Evolutionary conservation across 176 grass and related monocot genomes (phyloP), one percentile per base, ranked within the genome.

Genomic region (Cenchrus fungigraminus): DNA sequence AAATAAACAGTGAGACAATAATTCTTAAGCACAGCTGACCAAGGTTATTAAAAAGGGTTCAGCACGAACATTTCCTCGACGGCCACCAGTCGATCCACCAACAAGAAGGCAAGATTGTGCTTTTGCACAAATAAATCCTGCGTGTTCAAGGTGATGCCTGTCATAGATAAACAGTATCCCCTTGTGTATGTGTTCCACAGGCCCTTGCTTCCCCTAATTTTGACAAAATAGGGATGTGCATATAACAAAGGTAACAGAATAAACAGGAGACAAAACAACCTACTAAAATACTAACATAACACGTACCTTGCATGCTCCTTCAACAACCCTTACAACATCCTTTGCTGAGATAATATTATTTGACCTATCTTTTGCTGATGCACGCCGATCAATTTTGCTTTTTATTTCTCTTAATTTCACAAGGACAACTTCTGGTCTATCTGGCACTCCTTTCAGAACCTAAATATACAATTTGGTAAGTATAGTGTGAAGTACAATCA

Each of bases 391-490:
- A 83, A 99, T 92, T 61, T 99, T 99, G 75, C 85, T 92, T 86
- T 97, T 99, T 77, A 99, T 97, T 86, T 99, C 97, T 87, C 94
- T 94, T 72, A 97, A 76, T 85, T 99, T 99, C 50, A 99, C 91
- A 68, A 94, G 97, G 14, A 92, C 94, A 66, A 97, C 94, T 68
- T 99, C 97, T 52, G 97, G 90, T 88, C 94, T 88, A 86, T 99
- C 97, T 4, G 94, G 88, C 44, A 99, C 82, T 58, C 94, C 94
- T 94, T 99, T 94, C 28, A 99, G 84, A 81, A 99, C 92, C 94
- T 99, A 94, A 87, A 77, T 13, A 68, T 84, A 91, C 49, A 85
- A 14, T 59, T 12, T 9, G 44, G 85, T 82, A 65, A 92, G 51
- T 85, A 92, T 49, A 77, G 46, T 86, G 51, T 75, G 62, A 76